These are phyloP conservation scores for Talaromyces sp. DNA, from an alignment of 2,329 filamentous ascomycete species.

Conservation along the genomic window DNA sequence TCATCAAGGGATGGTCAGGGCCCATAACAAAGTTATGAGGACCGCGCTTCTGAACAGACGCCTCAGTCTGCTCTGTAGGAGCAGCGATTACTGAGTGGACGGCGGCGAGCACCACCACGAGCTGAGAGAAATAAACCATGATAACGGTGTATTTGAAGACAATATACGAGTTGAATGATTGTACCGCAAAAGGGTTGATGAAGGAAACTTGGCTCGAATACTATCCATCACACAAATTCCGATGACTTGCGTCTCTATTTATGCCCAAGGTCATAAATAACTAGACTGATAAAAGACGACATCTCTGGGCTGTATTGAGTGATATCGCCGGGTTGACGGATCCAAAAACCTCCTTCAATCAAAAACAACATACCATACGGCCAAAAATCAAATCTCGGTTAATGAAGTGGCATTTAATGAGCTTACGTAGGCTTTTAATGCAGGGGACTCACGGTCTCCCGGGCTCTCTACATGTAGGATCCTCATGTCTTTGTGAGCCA, in stretches of 20 bases:
- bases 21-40: slow-evolving; percentile 5
- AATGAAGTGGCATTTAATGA: background rate
- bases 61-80: background rate
- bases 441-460: background rate
- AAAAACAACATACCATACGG: background rate
- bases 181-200: background rate
- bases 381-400: background rate
- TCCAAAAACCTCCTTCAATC: background rate
- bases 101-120: background rate
- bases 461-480: background rate
- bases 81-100: background rate
- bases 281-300: background rate
- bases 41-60: background rate
- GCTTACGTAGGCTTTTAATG: background rate
- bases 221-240: background rate
- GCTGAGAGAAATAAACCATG: background rate
- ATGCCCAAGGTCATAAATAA: background rate
- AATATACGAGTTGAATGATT: background rate
- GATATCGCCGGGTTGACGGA: background rate
- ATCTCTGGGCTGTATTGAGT: background rate
- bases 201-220: background rate
- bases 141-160: background rate
- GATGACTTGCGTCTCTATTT: background rate
- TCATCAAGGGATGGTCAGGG: background rate
- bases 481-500: background rate